These are phyloP conservation scores for Chytriomyces sp. DNA, from an alignment of 192 early-diverging fungal species.

Conservation along the genomic window DNA sequence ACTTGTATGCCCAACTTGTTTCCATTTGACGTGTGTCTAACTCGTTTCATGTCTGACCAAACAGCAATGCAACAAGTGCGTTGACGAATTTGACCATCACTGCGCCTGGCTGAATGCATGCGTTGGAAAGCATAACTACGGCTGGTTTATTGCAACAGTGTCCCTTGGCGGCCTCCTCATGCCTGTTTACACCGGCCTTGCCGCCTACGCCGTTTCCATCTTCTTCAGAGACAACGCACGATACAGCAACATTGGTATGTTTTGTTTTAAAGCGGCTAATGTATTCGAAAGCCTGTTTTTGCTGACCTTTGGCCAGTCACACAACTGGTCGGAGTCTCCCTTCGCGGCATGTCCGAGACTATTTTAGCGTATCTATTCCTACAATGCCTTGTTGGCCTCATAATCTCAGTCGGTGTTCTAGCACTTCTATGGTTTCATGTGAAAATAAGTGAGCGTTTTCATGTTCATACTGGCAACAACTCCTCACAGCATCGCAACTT, in stretches of 20 bases:
- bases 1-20: background rate
- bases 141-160: background rate
- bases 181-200: background rate
- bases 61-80: conserved; percentile 20
- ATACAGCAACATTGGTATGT: background rate
- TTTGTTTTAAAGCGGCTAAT: background rate
- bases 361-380: background rate
- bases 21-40: background rate
- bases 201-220: background rate
- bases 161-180: background rate
- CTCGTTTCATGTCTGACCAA: background rate
- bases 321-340: background rate
- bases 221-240: background rate
- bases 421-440: conserved; percentile 6
- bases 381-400: background rate
- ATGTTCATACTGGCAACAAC: background rate
- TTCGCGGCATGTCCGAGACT: background rate
- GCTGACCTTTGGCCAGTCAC: background rate
- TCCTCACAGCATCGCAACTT: background rate
- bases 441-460: background rate
- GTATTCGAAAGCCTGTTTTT: background rate
- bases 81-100: conserved; percentile 7
- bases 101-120: conserved; percentile 12
- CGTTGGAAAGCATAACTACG: conserved; percentile 4
- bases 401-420: background rate